Evolutionary conservation across 2,329 filamentous ascomycete species (phyloP).

Genomic region (Fusarium armeniacum): DNA sequence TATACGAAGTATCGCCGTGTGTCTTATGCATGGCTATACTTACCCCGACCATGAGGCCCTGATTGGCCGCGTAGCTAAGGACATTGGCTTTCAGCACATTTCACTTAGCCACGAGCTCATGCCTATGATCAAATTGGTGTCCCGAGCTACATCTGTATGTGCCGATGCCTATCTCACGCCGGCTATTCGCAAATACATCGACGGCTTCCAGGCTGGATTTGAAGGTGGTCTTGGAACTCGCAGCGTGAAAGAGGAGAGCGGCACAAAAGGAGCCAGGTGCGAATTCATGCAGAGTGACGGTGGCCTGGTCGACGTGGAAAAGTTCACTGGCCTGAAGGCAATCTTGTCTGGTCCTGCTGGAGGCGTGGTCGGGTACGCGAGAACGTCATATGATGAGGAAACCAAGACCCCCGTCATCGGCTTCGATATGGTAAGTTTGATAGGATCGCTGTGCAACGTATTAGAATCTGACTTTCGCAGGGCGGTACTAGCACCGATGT

Average conservation of each 20-base stretch:
- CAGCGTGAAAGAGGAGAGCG: conserved; percentile 76
- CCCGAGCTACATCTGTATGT: conserved; percentile 60
- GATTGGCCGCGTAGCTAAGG: conserved; percentile 80
- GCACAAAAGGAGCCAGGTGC: conserved; percentile 80
- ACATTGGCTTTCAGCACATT: conserved; percentile 82
- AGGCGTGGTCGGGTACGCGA: conserved; percentile 91
- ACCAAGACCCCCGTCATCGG: conserved; percentile 90
- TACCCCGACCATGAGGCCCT: conserved; percentile 88
- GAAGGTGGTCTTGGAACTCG: conserved; percentile 82
- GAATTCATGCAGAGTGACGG: conserved; percentile 97
- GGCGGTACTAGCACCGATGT: conserved; percentile 94
- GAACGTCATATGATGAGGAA: conserved; percentile 87
- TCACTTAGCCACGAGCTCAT: conserved; percentile 65
- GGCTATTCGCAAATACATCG: conserved; percentile 62
- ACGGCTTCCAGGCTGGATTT: conserved; percentile 86
- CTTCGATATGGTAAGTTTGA: conserved; percentile 80
- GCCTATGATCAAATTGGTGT: conserved; percentile 62
- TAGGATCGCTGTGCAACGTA: neutral
- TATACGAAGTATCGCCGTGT: conserved; percentile 87
- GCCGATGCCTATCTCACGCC: conserved; percentile 62
- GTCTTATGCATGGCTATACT: conserved; percentile 92
- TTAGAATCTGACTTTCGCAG: conserved; percentile 40
- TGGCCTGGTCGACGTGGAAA: conserved; percentile 78
- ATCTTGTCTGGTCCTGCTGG: conserved; percentile 94
- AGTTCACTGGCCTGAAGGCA: conserved; percentile 86